Base-by-base conservation (phyloP, 1,284 basidiomycete genomes). In the Pisolithus thermaeus region DNA sequence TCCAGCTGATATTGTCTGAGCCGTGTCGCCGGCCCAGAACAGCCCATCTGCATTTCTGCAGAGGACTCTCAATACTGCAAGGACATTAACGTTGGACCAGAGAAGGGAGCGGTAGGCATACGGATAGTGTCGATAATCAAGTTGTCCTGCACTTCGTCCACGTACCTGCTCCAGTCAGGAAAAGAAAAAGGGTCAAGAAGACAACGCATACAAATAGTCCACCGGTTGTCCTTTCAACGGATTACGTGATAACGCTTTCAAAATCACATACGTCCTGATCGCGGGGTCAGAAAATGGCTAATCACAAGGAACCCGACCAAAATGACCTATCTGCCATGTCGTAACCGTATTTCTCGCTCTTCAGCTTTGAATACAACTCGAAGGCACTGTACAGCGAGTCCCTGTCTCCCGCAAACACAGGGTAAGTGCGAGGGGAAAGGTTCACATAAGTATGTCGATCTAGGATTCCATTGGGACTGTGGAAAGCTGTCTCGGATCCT, bases 21-120 rank as follows among this genome's bases (percentile, higher is more conserved):
- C 86, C 0, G 87, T 90, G 59, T 90, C 87, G 0, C 87, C 87
- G 0, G 87, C 87, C 83, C 83, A 90, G 60, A 88, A 87, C 20
- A 86, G 65, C 0, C 87, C 87, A 47, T 83, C 69, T 0, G 79
- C 75, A 59, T 89, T 87, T 9, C 65, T 65, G 58, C 84, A 87
- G 3, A 88, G 60, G 0, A 65, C 68, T 14, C 84, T 70, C 42
- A 90, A 62, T 1, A 90, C 86, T 87, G n/a, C 11, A 20, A 16
- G 14, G 35, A 40, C 18, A n/a, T 52, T n/a, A 63, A 39, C 16
- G 4, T 22, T 43, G 25, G 1, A 14, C 39, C 8, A 30, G 9
- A 23, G 22, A 36, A 18, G 4, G 22, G 22, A 36, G 8, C 16
- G 9, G 11, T 18, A 36, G 23, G 35, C 44, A 5, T 22, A 46